Evolutionary conservation across 371 early-diverging fungal species (phyloP).

Genomic region (Circinella minor): DNA sequence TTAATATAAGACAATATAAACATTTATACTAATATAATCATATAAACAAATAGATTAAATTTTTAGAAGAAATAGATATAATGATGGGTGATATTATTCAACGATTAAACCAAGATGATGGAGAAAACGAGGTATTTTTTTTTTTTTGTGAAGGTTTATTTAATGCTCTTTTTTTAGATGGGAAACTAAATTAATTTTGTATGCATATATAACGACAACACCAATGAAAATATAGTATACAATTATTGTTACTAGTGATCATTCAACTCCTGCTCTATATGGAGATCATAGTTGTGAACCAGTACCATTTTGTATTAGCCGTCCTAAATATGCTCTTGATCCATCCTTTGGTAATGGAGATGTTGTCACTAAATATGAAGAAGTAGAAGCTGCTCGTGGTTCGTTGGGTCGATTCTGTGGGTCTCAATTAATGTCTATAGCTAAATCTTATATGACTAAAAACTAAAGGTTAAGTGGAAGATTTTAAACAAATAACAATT

Average conservation of each 20-base stretch:
- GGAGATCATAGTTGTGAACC: slow-evolving; percentile 60
- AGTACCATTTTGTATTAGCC: slow-evolving; percentile 47
- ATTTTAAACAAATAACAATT: no score
- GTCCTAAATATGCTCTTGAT: slow-evolving; percentile 17
- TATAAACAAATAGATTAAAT: slow-evolving; percentile 23
- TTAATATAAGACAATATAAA: not conserved
- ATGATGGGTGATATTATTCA: slow-evolving; percentile 43
- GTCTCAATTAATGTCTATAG: slow-evolving; percentile 39
- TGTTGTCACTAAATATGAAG: slow-evolving; percentile 32
- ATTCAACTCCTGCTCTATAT: slow-evolving; percentile 53
- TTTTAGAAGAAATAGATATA: slow-evolving; percentile 46
- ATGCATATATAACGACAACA: no score
- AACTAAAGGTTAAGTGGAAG: no score
- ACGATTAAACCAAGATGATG: slow-evolving; percentile 25
- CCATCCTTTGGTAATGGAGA: slow-evolving; percentile 21
- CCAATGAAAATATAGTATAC: slow-evolving; percentile 28
- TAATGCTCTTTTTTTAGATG: not conserved
- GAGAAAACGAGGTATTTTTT: slow-evolving; percentile 17
- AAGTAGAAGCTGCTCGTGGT: slow-evolving; percentile 35
- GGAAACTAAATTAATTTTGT: no score
- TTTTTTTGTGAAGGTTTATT: not conserved
- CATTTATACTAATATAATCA: slow-evolving; percentile 6
- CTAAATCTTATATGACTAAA: slow-evolving; percentile 34
- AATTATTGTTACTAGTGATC: slow-evolving; percentile 56
- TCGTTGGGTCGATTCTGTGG: slow-evolving; percentile 52